These are phyloP conservation scores for sweet orange (Citrus sinensis) DNA, from an alignment of 345 rosid genomes.

Conservation along the genomic window DVS_A1.0 CM039162.1:28425501-28426000, in stretches of 20 bases:
- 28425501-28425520: not conserved
- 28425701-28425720: not conserved
- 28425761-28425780: slow-evolving; percentile 78
- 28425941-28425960: not conserved
- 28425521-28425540: not conserved
- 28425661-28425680: not conserved
- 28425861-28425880: slow-evolving; percentile 25
- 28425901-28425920: not conserved
- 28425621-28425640: not conserved
- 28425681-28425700: not conserved
- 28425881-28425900: not conserved
- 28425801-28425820: slow-evolving; percentile 56
- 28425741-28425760: slow-evolving; percentile 83
- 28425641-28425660: not conserved
- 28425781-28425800: slow-evolving; percentile 80
- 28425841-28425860: slow-evolving; percentile 92
- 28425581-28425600: not conserved
- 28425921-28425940: not conserved
- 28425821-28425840: slow-evolving; percentile 89
- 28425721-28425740: not conserved
- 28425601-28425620: not conserved
- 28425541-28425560: not conserved
- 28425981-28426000: not conserved
- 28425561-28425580: not conserved
- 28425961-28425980: slow-evolving; percentile 45